phyloP scores from a whole-genome alignment of 768 basidiomycete genomes.

The Jaapia argillacea region DNA sequence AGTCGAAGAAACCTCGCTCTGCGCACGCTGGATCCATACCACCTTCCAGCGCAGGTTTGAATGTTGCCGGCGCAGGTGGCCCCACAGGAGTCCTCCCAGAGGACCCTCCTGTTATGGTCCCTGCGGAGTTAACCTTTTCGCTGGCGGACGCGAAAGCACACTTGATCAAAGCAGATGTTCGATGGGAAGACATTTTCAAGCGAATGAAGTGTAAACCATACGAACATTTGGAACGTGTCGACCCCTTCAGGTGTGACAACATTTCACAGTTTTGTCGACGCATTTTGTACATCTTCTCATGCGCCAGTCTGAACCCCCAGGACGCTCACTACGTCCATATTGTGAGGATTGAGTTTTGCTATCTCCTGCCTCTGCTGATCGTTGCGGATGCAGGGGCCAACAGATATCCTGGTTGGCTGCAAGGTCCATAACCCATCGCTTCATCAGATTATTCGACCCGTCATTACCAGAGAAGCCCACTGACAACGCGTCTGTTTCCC shows the following conservation, averaged over 20 bases:
- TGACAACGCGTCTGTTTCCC: slow-evolving; percentile 16
- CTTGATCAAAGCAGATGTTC: slow-evolving; percentile 51
- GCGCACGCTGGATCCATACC: not conserved
- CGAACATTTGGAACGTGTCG: slow-evolving; percentile 61
- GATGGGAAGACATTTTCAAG: slow-evolving; percentile 63
- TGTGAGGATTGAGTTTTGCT: slow-evolving; percentile 31
- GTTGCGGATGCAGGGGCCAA: slow-evolving; percentile 38
- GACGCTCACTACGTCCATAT: slow-evolving; percentile 61
- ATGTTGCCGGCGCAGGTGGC: too few species aligned
- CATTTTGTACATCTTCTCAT: too few species aligned
- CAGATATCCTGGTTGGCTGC: slow-evolving; percentile 88
- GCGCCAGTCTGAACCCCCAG: slow-evolving; percentile 21
- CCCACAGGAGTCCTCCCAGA: too few species aligned
- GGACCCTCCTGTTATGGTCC: slow-evolving; percentile 33
- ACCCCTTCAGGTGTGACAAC: slow-evolving; percentile 60
- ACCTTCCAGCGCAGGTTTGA: not conserved
- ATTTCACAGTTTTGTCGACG: too few species aligned
- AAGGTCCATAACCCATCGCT: slow-evolving; percentile 70
- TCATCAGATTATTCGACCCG: slow-evolving; percentile 66
- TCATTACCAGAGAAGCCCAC: slow-evolving; percentile 61
- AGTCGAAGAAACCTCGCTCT: not conserved
- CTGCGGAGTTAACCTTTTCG: slow-evolving; percentile 66
- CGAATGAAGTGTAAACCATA: slow-evolving; percentile 68
- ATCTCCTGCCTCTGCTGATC: not conserved
- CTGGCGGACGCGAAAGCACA: slow-evolving; percentile 69